A percentile compares a stretch with the other conserved stretches of the same genome.
Conservation (phyloP, 2,329 filamentous ascomycete genomes). For the Dactylellina haptotyla region DNA sequence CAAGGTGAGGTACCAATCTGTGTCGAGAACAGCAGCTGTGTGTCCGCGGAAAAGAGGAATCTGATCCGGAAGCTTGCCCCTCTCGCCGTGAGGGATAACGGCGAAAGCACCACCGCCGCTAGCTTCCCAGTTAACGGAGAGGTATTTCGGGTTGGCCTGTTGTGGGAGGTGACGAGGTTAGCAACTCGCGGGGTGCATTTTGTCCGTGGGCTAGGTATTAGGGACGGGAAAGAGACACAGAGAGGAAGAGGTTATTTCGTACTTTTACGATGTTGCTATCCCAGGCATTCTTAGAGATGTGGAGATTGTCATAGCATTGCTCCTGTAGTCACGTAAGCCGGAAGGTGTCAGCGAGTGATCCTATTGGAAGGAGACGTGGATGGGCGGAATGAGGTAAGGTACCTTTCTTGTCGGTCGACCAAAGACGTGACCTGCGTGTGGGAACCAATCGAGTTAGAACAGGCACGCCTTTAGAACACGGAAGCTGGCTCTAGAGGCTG, state of each 20-base stretch:
- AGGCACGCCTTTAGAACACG: conserved; percentile 16
- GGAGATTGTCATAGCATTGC: conserved; percentile 97
- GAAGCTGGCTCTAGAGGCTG: conserved; percentile 29
- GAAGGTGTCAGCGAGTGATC: conserved; percentile 1
- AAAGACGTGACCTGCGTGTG: conserved; percentile 90
- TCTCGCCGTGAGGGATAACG: conserved; percentile 89
- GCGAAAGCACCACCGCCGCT: conserved; percentile 96
- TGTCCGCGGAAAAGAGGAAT: conserved; percentile 96
- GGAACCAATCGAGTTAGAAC: conserved; percentile 57
- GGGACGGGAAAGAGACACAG: conserved; percentile 25
- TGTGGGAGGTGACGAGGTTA: neutral
- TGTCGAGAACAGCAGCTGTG: conserved; percentile 94
- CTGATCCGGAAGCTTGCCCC: conserved; percentile 87
- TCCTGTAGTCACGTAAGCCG: conserved; percentile 67
- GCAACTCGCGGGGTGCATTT: neutral
- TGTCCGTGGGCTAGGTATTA: conserved; percentile 14
- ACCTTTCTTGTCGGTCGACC: conserved; percentile 91
- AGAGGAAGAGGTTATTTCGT: conserved; percentile 54
- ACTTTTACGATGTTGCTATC: conserved; percentile 99
- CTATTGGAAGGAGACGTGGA: neutral
- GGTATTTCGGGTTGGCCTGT: conserved; percentile 92
- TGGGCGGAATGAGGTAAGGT: conserved; percentile 42
- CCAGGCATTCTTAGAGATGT: conserved; percentile 98
- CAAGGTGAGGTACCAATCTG: conserved; percentile 74
- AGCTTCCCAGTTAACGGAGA: conserved; percentile 98